Evolutionary conservation across 495 filamentous ascomycete genomes (phyloP).

Genomic region (Penicillium chermesinum): DNA sequence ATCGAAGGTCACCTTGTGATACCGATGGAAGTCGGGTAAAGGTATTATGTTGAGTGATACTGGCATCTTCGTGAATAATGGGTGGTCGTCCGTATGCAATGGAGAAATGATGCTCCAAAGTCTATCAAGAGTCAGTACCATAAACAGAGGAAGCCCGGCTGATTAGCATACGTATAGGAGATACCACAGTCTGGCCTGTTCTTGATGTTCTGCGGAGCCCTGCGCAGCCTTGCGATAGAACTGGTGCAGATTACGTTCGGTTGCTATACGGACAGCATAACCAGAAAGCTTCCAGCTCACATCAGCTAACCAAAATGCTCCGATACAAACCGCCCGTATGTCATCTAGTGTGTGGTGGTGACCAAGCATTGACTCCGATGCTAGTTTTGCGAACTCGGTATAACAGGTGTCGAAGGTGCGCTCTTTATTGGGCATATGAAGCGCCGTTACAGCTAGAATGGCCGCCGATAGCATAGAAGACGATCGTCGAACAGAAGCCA

Average conservation of each 20-base stretch:
- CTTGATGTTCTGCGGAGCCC: slow-evolving; percentile 41
- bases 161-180: slow-evolving; percentile 44
- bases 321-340: slow-evolving; percentile 48
- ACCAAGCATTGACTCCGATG: slow-evolving; percentile 50
- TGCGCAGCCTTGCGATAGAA: slow-evolving; percentile 47
- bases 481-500: slow-evolving; percentile 40
- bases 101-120: slow-evolving; percentile 52
- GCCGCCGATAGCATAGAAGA: slow-evolving; percentile 48
- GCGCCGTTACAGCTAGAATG: slow-evolving; percentile 48
- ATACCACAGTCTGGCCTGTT: slow-evolving; percentile 48
- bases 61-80: slow-evolving; percentile 50
- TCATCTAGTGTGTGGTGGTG: slow-evolving; percentile 48
- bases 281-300: slow-evolving; percentile 54
- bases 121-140: slow-evolving; percentile 26
- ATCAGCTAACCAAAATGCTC: slow-evolving; percentile 52
- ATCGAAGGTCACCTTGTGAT: slow-evolving; percentile 47
- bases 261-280: slow-evolving; percentile 52
- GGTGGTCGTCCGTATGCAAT: slow-evolving; percentile 52
- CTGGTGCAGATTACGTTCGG: slow-evolving; percentile 47
- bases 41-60: slow-evolving; percentile 46
- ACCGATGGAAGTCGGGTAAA: slow-evolving; percentile 41
- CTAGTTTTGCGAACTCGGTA: slow-evolving; percentile 47
- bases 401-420: slow-evolving; percentile 47
- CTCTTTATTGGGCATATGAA: slow-evolving; percentile 46
- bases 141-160: background rate